phyloP scores from a whole-genome alignment of 192 early-diverging fungal species.

The Linnemannia hyalina region DNA sequence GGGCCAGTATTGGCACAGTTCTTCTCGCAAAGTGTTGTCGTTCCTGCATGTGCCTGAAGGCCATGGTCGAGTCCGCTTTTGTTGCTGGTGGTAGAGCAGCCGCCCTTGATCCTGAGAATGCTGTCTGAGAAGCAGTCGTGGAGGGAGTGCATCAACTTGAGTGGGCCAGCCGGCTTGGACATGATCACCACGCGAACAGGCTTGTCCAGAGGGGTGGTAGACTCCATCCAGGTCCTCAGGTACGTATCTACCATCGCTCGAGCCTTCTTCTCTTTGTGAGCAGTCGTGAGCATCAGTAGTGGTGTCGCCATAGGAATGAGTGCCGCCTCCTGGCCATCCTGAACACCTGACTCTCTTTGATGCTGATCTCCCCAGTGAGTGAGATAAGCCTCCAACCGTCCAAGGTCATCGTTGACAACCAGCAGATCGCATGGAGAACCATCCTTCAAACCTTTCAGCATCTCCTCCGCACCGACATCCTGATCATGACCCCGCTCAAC shows the following conservation, averaged over 20 bases:
- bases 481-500: slow-evolving; percentile 26
- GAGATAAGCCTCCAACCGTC: slow-evolving; percentile 21
- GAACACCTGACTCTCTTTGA: background rate
- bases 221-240: background rate
- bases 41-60: background rate
- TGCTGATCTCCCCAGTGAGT: slow-evolving; percentile 10
- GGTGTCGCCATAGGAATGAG: background rate
- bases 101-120: background rate
- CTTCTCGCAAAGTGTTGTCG: background rate
- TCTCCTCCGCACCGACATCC: slow-evolving; percentile 23
- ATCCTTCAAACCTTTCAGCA: slow-evolving; percentile 22
- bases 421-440: slow-evolving; percentile 23
- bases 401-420: slow-evolving; percentile 33
- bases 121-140: slow-evolving; percentile 14
- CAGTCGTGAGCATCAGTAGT: slow-evolving; percentile 42
- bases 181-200: slow-evolving; percentile 36
- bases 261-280: slow-evolving; percentile 28
- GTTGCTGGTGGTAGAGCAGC: background rate
- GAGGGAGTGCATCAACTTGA: slow-evolving; percentile 34
- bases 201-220: background rate
- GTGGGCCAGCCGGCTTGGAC: slow-evolving; percentile 43
- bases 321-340: background rate
- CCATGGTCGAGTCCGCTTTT: background rate
- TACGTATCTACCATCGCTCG: slow-evolving; percentile 26
- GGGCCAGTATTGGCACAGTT: background rate